Evolutionary conservation across 2,329 filamentous ascomycete genomes (phyloP).

Genomic region (Colletotrichum kahawae): DNA sequence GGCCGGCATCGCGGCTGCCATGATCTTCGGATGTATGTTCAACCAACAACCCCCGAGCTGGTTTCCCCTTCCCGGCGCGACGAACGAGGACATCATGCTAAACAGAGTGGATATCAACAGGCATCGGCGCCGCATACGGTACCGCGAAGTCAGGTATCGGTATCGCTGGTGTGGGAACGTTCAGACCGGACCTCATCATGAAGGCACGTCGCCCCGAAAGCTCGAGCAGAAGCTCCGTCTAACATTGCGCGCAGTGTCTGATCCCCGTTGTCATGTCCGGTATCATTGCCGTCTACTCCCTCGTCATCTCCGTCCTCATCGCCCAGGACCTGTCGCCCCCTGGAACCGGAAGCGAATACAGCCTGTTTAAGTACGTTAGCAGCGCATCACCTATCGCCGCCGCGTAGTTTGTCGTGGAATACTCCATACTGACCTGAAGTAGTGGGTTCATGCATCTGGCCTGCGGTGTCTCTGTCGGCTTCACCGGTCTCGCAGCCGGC

Average conservation of each 20-base stretch:
- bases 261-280: conserved; percentile 97
- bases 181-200: conserved; percentile 88
- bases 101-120: conserved; percentile 35
- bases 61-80: conserved; percentile 14
- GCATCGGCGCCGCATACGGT: conserved; percentile 80
- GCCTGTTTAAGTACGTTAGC: conserved; percentile 75
- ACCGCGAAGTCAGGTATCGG: conserved; percentile 89
- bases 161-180: conserved; percentile 84
- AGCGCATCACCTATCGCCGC: not conserved
- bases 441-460: conserved; percentile 94
- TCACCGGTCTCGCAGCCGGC: conserved; percentile 91
- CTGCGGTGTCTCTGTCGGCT: conserved; percentile 86
- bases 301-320: conserved; percentile 96
- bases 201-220: conserved; percentile 62
- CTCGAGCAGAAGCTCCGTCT: not conserved
- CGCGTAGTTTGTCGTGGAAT: not conserved
- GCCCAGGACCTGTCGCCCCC: conserved; percentile 85
- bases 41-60: conserved; percentile 30
- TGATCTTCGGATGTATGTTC: conserved; percentile 79
- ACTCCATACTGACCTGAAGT: conserved; percentile 21
- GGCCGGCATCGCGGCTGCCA: conserved; percentile 80
- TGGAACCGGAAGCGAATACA: conserved; percentile 67
- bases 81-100: conserved; percentile 6
- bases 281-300: conserved; percentile 97
- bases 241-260: conserved; percentile 61